phyloP scores from a whole-genome alignment of 352 stramenopile species.

The Pythium coloratum region DNA sequence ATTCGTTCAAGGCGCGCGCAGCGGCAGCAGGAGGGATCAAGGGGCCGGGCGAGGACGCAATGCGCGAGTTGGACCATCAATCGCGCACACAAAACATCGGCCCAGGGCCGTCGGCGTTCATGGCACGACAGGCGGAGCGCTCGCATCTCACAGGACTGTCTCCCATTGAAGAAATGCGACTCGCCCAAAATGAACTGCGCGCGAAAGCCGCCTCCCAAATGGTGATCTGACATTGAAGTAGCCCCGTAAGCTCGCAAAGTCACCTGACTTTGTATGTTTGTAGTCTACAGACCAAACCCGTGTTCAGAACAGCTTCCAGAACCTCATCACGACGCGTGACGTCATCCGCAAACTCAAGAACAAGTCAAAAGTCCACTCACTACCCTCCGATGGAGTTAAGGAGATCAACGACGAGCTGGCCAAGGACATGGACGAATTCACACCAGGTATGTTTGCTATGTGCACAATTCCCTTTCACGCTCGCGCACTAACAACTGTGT shows the following conservation, averaged over 20 bases:
- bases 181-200: conserved; percentile 78
- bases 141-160: conserved; percentile 72
- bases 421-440: conserved; percentile 77
- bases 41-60: not conserved
- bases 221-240: conserved; percentile 20
- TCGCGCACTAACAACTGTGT: too few relatives aligned
- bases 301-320: conserved; percentile 48
- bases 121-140: conserved; percentile 70
- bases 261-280: not conserved
- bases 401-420: conserved; percentile 28
- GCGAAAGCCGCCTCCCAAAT: conserved; percentile 66
- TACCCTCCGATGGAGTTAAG: conserved; percentile 36
- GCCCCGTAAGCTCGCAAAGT: too few relatives aligned
- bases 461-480: not conserved
- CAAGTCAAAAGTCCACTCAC: conserved; percentile 42
- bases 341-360: conserved; percentile 63
- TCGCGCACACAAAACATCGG: not conserved
- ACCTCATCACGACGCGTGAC: conserved; percentile 58
- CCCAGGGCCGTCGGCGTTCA: conserved; percentile 56
- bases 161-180: conserved; percentile 83
- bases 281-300: conserved; percentile 34
- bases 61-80: conserved; percentile 5
- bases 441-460: conserved; percentile 40
- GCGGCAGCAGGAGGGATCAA: not conserved
- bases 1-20: not conserved